These are phyloP conservation scores for Talaromyces sp. DNA, from an alignment of 2,329 filamentous ascomycete species.

Conservation along the genomic window DNA sequence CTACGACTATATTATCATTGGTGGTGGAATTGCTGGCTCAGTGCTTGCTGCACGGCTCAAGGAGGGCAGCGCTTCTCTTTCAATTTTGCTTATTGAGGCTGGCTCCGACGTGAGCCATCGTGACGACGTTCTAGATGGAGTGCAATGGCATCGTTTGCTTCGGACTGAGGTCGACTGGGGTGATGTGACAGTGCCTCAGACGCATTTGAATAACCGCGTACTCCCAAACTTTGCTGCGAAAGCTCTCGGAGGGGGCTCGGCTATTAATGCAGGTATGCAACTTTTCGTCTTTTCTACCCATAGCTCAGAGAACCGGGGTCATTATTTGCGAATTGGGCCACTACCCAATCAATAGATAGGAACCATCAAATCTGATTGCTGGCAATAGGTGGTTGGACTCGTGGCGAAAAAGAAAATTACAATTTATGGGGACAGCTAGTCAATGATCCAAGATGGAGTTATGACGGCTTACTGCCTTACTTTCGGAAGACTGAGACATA, in stretches of 20 bases:
- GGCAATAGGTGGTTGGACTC: slow-evolving; percentile 32
- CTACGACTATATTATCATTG: slow-evolving; percentile 3
- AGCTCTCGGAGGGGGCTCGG: slow-evolving; percentile 36
- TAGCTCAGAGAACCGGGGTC: too few relatives aligned
- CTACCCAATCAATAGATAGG: too few relatives aligned
- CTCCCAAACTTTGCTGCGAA: slow-evolving; percentile 22
- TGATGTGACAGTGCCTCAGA: not conserved
- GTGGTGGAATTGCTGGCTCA: not conserved
- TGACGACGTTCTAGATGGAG: not conserved
- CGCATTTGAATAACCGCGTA: not conserved
- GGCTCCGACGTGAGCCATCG: not conserved
- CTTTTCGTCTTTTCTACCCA: too few relatives aligned
- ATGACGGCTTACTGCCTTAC: slow-evolving; percentile 42
- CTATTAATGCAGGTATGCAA: slow-evolving; percentile 34
- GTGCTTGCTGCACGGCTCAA: not conserved
- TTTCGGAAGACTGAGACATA: slow-evolving; percentile 35
- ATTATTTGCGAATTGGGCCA: too few relatives aligned
- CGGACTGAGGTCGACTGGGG: slow-evolving; percentile 4
- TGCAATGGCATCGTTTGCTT: not conserved
- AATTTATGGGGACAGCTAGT: slow-evolving; percentile 41
- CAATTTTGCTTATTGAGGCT: slow-evolving; percentile 5
- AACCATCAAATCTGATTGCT: too few relatives aligned
- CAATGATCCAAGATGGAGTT: slow-evolving; percentile 41
- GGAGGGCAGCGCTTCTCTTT: not conserved
- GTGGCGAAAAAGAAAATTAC: slow-evolving; percentile 26